Base-by-base conservation (phyloP, 2,329 filamentous ascomycete genomes). In the Aspergillus fumigatus region DNA sequence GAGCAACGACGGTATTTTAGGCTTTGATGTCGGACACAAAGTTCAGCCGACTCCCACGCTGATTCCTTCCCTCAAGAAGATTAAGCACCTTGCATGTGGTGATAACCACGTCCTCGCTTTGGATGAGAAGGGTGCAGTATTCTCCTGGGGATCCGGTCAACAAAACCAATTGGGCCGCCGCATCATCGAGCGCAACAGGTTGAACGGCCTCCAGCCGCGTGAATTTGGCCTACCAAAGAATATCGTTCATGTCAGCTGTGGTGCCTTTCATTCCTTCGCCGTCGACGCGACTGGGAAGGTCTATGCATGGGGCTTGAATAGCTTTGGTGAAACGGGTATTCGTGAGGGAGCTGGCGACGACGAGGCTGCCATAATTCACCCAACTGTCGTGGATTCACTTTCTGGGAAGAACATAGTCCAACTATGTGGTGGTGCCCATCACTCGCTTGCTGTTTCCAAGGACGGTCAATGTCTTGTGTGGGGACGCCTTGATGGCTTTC, bases 291-390 rank as follows among this genome's bases (percentile, higher is more conserved):
- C 86, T 27, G 86, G 86, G 41, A 80, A 83, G 29, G 87, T 93
- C 32, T 94, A 86, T 74, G 84, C 86, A 0, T 96, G 91, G 90
- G 91, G 92, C 25, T 79, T 93, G 29, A 96, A 96, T 80, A 92
- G 89, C 75, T 95, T 89, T 73, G 89, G 88, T 60, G 88, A 96
- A 76, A 89, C 89, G 17, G 90, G 88, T 38, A 80, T 88, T 57
- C 78, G 79, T 17, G 80, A 84, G 47, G 79, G 81, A 53, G 85
- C 83, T 14, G 87, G 86, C 32, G 83, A 87, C 56, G 84, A 88
- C 52, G 85, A 88, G 62, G 87, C 87, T 35, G 84, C 88, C 59
- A 82, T 96, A 51, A 81, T 88, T n/a, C 83, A 84, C 63, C 89
- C 91, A 2, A 84, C 83, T 45, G 77, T 88, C 52, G 83, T 96